phyloP scores from a whole-genome alignment of 371 early-diverging fungal genomes.

The Rhizomucor pusillus region DNA sequence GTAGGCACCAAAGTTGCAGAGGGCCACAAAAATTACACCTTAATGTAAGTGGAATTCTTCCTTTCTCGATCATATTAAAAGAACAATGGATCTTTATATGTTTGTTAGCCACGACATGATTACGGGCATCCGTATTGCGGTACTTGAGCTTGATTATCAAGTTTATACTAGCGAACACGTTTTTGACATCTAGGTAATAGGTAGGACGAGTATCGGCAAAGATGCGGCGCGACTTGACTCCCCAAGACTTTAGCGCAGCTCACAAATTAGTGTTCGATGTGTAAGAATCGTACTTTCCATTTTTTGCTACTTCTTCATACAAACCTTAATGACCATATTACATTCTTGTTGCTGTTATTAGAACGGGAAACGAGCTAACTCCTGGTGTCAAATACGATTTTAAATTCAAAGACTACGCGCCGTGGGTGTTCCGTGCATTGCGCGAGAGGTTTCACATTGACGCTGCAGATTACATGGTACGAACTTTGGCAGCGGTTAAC shows the following conservation, averaged over 20 bases:
- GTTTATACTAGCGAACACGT: neutral
- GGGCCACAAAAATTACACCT: constrained; percentile 71
- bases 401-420: constrained; percentile 98
- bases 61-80: neutral
- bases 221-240: constrained; percentile 64
- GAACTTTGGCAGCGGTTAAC: neutral
- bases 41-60: constrained; percentile 65
- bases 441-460: constrained; percentile 88
- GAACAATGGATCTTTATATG: neutral
- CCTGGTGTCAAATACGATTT: constrained; percentile 94
- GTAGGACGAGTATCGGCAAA: constrained; percentile 80
- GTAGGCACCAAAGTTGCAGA: constrained; percentile 68
- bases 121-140: constrained; percentile 86
- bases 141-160: neutral
- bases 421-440: constrained; percentile 93
- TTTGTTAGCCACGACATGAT: constrained; percentile 93
- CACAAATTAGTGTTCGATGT: constrained; percentile 94
- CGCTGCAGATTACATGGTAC: constrained; percentile 91
- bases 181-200: constrained; percentile 6
- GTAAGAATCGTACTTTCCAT: constrained; percentile 33
- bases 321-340: no score
- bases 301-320: no score
- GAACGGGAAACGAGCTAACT: constrained; percentile 91
- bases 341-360: constrained; percentile 18
- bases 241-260: constrained; percentile 80